phyloP scores from a whole-genome alignment of 768 basidiomycete species.

The Hortiboletus campestris region DNA sequence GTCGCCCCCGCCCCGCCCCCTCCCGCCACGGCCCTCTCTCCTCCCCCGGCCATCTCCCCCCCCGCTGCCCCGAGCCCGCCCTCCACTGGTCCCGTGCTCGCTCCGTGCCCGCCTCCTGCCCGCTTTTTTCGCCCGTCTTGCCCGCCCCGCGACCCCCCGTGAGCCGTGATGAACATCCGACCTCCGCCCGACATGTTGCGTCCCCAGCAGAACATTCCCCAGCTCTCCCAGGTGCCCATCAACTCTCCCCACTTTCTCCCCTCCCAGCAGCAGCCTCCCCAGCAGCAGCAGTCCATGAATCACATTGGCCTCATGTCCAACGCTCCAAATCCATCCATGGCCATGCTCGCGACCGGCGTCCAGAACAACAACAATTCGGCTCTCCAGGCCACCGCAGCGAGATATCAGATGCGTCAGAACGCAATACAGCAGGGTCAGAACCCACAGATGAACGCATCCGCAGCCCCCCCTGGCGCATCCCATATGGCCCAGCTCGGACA shows the following conservation, averaged over 20 bases:
- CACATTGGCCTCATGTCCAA: constrained; percentile 39
- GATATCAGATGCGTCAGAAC: constrained; percentile 36
- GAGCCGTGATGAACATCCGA: constrained; percentile 47
- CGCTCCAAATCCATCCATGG: constrained; percentile 37
- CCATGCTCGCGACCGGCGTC: constrained; percentile 35
- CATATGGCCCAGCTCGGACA: constrained; percentile 32
- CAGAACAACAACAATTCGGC: constrained; percentile 25
- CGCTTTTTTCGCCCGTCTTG: constrained; percentile 3
- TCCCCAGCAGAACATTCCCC: constrained; percentile 38
- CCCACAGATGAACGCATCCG: constrained; percentile 33
- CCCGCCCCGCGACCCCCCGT: background rate
- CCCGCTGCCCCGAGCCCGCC: constrained; percentile 1
- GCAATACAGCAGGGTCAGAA: constrained; percentile 39
- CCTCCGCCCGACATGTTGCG: constrained; percentile 45
- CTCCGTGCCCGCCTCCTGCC: background rate
- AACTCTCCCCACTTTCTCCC: constrained; percentile 34
- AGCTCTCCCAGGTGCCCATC: constrained; percentile 39
- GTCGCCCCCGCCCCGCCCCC: constrained; percentile 2
- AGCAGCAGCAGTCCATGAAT: constrained; percentile 32
- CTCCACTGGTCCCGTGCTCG: background rate
- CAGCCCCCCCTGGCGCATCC: constrained; percentile 27
- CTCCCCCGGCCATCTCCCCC: constrained; percentile 3
- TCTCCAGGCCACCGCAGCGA: constrained; percentile 23
- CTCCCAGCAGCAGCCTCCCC: constrained; percentile 38
- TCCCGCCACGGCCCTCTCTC: constrained; percentile 9